These are phyloP conservation scores for Russula sp. DNA, from an alignment of 768 basidiomycete genomes.

Conservation along the genomic window DNA sequence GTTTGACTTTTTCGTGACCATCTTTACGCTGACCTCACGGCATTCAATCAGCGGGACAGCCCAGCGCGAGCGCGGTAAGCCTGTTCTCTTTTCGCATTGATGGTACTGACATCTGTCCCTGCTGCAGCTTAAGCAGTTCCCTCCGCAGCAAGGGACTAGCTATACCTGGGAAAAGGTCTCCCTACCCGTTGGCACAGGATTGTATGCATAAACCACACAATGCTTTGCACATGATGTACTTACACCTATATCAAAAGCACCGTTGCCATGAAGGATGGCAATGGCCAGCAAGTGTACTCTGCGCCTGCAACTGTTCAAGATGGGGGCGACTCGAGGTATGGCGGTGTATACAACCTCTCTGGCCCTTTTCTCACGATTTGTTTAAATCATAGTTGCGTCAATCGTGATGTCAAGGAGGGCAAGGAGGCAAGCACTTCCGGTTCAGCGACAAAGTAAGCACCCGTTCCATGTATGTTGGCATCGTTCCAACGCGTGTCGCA, in stretches of 20 bases:
- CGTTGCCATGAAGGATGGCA: slow-evolving; percentile 55
- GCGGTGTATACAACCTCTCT: neutral
- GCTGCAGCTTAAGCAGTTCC: slow-evolving; percentile 54
- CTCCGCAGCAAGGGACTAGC: slow-evolving; percentile 41
- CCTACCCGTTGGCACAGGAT: slow-evolving; percentile 41
- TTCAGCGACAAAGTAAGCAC: neutral
- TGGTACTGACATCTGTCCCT: slow-evolving; percentile 6
- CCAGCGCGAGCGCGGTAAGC: slow-evolving; percentile 50
- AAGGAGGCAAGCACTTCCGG: slow-evolving; percentile 9
- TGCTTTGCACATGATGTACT: neutral
- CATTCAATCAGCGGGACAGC: slow-evolving; percentile 48
- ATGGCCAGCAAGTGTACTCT: slow-evolving; percentile 52
- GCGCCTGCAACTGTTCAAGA: slow-evolving; percentile 47
- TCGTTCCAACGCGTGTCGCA: neutral
- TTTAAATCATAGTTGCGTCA: slow-evolving; percentile 21
- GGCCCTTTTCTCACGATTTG: neutral
- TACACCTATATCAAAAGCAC: slow-evolving; percentile 41
- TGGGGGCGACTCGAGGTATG: slow-evolving; percentile 41
- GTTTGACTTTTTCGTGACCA: slow-evolving; percentile 38
- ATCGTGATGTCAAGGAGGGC: slow-evolving; percentile 18
- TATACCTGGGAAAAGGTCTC: slow-evolving; percentile 55
- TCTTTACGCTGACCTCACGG: neutral
- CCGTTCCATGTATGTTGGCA: neutral
- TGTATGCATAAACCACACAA: slow-evolving; percentile 43
- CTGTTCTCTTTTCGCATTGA: neutral